Evolutionary conservation across 768 basidiomycete genomes (phyloP).

Genomic region (Harrya chromipes): DNA sequence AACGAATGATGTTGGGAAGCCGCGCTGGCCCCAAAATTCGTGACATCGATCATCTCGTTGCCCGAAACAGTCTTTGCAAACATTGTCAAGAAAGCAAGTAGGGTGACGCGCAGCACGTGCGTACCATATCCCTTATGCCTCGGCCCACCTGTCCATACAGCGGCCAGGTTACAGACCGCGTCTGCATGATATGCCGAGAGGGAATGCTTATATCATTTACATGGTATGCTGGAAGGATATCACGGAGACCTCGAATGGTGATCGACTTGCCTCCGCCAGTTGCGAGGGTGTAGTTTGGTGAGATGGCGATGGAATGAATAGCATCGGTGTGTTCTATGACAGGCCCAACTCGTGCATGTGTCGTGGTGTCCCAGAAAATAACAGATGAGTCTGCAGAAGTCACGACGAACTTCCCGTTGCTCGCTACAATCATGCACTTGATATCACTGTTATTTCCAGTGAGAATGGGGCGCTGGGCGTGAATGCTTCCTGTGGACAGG

Average conservation of each 20-base stretch:
- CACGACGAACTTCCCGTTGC: conserved; percentile 10
- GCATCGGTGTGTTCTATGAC: conserved; percentile 1
- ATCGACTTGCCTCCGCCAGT: background rate
- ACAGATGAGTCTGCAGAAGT: background rate
- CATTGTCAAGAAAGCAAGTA: background rate
- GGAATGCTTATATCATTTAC: background rate
- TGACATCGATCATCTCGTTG: background rate
- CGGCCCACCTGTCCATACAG: background rate
- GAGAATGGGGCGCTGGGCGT: conserved; percentile 5
- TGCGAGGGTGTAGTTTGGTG: conserved; percentile 3
- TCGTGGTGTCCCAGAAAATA: conserved; percentile 15
- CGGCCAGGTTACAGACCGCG: background rate
- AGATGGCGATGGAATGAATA: conserved; percentile 7
- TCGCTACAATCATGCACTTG: background rate
- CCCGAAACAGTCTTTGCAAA: background rate
- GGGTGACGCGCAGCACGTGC: too few species aligned
- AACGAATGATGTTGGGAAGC: background rate
- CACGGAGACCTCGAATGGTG: conserved; percentile 1
- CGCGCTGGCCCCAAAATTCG: background rate
- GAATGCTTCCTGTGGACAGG: background rate
- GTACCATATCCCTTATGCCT: too few species aligned
- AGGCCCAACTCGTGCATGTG: conserved; percentile 2
- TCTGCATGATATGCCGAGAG: too few species aligned
- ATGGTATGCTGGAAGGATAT: background rate
- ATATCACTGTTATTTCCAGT: background rate